These are phyloP conservation scores for Melastoma malabathricum DNA, from an alignment of 345 rosid genomes.

Conservation along the genomic window DNA sequence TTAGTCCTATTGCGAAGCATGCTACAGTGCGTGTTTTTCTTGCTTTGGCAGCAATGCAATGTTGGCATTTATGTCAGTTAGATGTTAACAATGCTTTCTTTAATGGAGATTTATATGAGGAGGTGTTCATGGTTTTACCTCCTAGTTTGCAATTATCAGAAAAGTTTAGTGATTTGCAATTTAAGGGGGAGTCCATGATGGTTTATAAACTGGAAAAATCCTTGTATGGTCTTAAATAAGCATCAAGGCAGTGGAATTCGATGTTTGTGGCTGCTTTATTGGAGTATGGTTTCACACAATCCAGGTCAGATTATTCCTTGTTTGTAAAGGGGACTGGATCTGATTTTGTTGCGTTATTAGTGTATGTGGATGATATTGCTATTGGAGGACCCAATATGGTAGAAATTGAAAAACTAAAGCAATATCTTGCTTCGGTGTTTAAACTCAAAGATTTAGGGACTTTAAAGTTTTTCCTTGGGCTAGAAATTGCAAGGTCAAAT, in stretches of 20 bases:
- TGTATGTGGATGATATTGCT: neutral
- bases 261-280: neutral
- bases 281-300: neutral
- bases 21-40: neutral
- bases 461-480: neutral
- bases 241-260: neutral
- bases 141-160: too few relatives aligned
- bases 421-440: neutral
- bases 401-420: neutral
- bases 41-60: neutral
- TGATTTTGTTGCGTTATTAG: neutral
- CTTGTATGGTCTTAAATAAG: neutral
- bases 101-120: neutral
- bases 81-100: slow-evolving; percentile 2
- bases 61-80: neutral
- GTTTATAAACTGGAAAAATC: neutral
- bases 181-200: neutral
- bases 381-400: neutral
- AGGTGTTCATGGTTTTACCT: neutral
- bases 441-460: neutral
- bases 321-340: neutral
- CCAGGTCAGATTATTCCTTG: neutral
- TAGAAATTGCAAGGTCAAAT: neutral
- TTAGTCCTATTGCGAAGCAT: neutral
- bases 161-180: neutral